Evolutionary conservation across 768 basidiomycete genomes (phyloP).

Genomic region (Lentinula sp.): DNA sequence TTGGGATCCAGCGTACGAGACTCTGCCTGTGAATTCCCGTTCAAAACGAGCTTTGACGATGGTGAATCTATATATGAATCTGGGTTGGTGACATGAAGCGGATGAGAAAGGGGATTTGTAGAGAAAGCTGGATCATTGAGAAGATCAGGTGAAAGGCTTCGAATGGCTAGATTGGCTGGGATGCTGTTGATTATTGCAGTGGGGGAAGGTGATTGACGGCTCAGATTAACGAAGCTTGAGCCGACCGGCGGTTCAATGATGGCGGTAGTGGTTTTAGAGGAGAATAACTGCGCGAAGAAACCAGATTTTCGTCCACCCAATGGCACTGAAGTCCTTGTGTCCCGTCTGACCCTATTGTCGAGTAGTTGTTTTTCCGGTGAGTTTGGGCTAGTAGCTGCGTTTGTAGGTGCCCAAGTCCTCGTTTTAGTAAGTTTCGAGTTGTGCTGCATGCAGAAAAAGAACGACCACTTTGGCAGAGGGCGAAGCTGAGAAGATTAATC

Average conservation of each 20-base stretch:
- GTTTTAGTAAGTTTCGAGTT: slow-evolving; percentile 1
- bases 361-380: background rate
- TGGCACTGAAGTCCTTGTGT: background rate
- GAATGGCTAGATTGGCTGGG: slow-evolving; percentile 3
- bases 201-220: background rate
- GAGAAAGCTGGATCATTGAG: slow-evolving; percentile 57
- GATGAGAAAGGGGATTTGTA: slow-evolving; percentile 43
- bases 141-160: slow-evolving; percentile 16
- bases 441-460: background rate
- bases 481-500: background rate
- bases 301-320: background rate
- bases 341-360: background rate
- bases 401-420: background rate
- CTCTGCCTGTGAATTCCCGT: slow-evolving; percentile 1
- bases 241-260: background rate
- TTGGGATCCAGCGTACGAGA: background rate
- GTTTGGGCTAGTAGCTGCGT: background rate
- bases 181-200: background rate
- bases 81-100: slow-evolving; percentile 18
- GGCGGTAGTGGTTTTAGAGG: background rate
- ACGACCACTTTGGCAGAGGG: background rate
- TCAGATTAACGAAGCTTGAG: background rate
- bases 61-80: background rate
- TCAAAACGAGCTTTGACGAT: background rate
- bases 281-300: slow-evolving; percentile 5